Conservation (phyloP, 1,139 yeast genomes). For the Hyphopichia khmerensis region DNA sequence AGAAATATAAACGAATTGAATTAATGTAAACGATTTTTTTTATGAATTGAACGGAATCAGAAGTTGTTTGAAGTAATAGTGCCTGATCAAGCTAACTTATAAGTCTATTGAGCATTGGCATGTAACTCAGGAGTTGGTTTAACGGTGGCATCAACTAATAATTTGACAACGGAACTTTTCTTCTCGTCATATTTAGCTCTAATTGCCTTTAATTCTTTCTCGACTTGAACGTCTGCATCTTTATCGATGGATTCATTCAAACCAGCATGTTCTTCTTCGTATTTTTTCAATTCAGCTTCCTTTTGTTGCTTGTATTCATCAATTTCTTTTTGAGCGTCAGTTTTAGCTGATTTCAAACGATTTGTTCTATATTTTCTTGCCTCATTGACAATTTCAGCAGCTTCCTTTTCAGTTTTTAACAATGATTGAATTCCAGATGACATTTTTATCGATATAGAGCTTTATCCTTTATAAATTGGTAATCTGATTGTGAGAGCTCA, state of each 20-base stretch:
- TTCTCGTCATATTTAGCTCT: slow-evolving; percentile 62
- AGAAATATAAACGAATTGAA: not conserved
- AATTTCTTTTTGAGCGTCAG: slow-evolving; percentile 89
- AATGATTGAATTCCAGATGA: slow-evolving; percentile 40
- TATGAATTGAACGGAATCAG: not conserved
- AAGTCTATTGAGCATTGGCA: slow-evolving; percentile 54
- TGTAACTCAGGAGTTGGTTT: slow-evolving; percentile 82
- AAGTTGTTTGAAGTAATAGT: not conserved
- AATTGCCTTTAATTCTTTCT: slow-evolving; percentile 60
- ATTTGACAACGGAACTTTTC: slow-evolving; percentile 66
- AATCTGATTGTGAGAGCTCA: not conserved
- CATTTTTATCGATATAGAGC: slow-evolving; percentile 15
- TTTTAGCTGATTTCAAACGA: slow-evolving; percentile 90
- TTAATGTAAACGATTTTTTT: too few relatives aligned
- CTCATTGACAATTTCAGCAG: slow-evolving; percentile 89
- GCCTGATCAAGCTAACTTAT: not conserved
- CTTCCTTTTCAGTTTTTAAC: slow-evolving; percentile 85
- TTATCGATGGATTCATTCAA: slow-evolving; percentile 66
- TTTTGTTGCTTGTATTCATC: slow-evolving; percentile 82
- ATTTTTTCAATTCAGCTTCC: slow-evolving; percentile 75
- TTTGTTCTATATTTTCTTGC: slow-evolving; percentile 87
- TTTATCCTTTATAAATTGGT: not conserved
- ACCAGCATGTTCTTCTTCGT: slow-evolving; percentile 68
- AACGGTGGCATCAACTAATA: slow-evolving; percentile 77
- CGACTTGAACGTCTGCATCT: slow-evolving; percentile 66